These are phyloP conservation scores for Aleurites moluccanus DNA, from an alignment of 441 rosid species.

Conservation along the genomic window DNA sequence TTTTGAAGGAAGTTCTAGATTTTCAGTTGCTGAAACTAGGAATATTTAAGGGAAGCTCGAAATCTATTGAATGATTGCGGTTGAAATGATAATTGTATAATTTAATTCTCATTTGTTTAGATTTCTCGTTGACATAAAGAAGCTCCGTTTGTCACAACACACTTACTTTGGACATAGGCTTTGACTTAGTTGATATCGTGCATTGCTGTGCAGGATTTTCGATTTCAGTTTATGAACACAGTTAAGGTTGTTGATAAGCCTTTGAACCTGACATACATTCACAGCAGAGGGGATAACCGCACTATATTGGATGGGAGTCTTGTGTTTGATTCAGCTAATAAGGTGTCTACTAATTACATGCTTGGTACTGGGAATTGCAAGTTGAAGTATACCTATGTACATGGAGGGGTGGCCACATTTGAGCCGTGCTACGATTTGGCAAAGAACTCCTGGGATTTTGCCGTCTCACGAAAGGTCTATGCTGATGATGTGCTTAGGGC, in stretches of 20 bases:
- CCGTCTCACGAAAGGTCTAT: conserved; percentile 56
- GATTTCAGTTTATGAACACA: conserved; percentile 96
- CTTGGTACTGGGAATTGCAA: conserved; percentile 78
- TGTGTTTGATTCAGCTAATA: conserved; percentile 66
- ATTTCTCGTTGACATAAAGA: not conserved
- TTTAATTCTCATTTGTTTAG: not conserved
- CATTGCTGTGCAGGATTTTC: conserved; percentile 60
- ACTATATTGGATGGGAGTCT: conserved; percentile 72
- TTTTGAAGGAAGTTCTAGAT: not conserved
- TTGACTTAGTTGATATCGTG: not conserved
- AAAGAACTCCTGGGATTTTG: conserved; percentile 83
- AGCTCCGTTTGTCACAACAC: too few relatives aligned
- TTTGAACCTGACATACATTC: conserved; percentile 87
- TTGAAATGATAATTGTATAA: not conserved
- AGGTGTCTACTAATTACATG: conserved; percentile 75
- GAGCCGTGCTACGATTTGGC: conserved; percentile 83
- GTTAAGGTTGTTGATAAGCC: conserved; percentile 73
- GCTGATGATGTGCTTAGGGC: conserved; percentile 66
- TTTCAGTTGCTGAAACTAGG: not conserved
- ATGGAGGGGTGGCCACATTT: conserved; percentile 59
- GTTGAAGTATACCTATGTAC: conserved; percentile 78
- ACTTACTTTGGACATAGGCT: not conserved
- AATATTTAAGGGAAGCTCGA: not conserved
- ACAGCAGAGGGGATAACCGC: conserved; percentile 62
- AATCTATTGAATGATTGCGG: not conserved